These are phyloP conservation scores for Populus hybrid DNA, from an alignment of 441 rosid species.

Conservation along the genomic window DNA sequence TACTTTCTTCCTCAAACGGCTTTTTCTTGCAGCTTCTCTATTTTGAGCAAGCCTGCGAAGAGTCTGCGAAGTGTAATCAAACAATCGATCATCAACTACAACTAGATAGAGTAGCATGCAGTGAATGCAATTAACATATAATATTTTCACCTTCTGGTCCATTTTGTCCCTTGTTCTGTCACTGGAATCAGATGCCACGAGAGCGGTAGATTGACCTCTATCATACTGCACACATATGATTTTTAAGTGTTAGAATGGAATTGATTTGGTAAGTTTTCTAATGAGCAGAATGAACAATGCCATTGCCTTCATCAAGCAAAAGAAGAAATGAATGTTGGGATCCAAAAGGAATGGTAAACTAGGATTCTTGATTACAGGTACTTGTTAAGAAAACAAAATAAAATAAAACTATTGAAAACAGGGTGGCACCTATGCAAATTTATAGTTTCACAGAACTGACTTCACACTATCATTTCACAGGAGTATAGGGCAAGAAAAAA, in stretches of 20 bases:
- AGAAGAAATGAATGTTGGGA: conserved; percentile 7
- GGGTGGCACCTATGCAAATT: background rate
- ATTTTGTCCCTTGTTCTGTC: conserved; percentile 85
- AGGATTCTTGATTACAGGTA: background rate
- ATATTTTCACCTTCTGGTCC: conserved; percentile 81
- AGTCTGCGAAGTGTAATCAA: conserved; percentile 56
- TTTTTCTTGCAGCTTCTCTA: conserved; percentile 99
- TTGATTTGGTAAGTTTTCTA: background rate
- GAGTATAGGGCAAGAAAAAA: conserved; percentile 12
- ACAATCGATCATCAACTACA: conserved; percentile 22
- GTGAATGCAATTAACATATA: conserved; percentile 8
- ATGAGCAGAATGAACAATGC: background rate
- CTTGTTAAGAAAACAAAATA: background rate
- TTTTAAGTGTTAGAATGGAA: conserved; percentile 19
- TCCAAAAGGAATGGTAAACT: background rate
- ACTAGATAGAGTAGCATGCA: conserved; percentile 1
- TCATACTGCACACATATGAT: conserved; percentile 53
- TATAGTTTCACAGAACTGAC: conserved; percentile 2
- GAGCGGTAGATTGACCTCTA: conserved; percentile 45
- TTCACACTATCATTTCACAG: background rate
- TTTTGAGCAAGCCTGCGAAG: conserved; percentile 99
- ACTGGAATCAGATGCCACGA: conserved; percentile 74
- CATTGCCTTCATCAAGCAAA: background rate
- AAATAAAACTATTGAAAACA: background rate
- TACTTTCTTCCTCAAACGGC: conserved; percentile 95